Evolutionary conservation across 2,329 filamentous ascomycete species (phyloP).

Genomic region (Ophiostoma angusticollis): DNA sequence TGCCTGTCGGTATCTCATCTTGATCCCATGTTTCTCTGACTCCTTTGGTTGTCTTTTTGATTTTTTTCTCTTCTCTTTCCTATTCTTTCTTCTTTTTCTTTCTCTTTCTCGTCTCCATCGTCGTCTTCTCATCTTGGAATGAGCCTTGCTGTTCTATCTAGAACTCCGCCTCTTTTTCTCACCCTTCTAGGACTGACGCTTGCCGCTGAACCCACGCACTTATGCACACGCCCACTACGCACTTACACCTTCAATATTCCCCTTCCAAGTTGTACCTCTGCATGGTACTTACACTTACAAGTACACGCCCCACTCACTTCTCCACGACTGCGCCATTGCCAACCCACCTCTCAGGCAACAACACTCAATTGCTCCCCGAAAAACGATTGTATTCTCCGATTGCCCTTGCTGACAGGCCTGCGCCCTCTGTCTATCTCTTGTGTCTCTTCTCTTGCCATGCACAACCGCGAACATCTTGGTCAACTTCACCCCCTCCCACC

Average conservation of each 20-base stretch:
- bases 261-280: too few relatives aligned
- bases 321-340: conserved; percentile 4
- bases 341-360: conserved; percentile 1
- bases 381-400: background rate
- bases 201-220: conserved; percentile 6
- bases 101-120: background rate
- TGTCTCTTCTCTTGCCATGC: too few relatives aligned
- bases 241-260: conserved; percentile 4
- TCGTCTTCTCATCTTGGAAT: background rate
- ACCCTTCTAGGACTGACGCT: conserved; percentile 1
- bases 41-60: background rate
- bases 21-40: background rate
- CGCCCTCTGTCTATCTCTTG: too few relatives aligned
- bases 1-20: background rate
- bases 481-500: too few relatives aligned
- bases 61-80: background rate
- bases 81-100: background rate
- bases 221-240: conserved; percentile 9
- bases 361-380: conserved; percentile 1
- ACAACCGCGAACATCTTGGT: too few relatives aligned
- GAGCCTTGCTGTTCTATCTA: conserved; percentile 6
- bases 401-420: background rate
- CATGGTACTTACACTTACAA: background rate
- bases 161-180: background rate
- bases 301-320: conserved; percentile 1